Base-by-base conservation (phyloP, 768 basidiomycete genomes). In the Calocybe gangraenosa region DNA sequence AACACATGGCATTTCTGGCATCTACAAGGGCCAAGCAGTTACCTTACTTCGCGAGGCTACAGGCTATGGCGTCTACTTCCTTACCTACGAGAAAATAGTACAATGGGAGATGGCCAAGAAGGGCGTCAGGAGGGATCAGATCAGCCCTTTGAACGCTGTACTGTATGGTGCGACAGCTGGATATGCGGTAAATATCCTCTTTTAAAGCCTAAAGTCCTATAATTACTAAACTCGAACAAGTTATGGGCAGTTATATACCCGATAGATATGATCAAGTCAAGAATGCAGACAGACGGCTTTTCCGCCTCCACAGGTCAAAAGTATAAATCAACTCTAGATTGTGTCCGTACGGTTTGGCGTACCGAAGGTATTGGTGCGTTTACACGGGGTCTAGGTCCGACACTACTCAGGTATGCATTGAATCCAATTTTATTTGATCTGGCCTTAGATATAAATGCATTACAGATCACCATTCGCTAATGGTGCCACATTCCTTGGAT, bases 201-300 rank as follows among this genome's bases (percentile, higher is more conserved):
- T n/a, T 2, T 21, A 37, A 30, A 46, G 21, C 15, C 18, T 43
- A 28, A 14, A 45, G 35, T 33, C 37, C 10, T 45, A 53, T 18
- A n/a, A n/a, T n/a, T n/a, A n/a, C n/a, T 60, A 32, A 44, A 51
- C 37, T 36, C 38, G 22, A 51, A 32, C 42, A 47, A 91, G 88
- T 72, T 92, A 21, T 92, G 90, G 90, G 84, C 79, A n/a, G 70
- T 91, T 8, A 93, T 92, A 69, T 95, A 95, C 70, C 93, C 92
- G 13, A 86, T 94, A 64, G 93, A 96, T 65, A 90, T 96, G 78
- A 82, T 97, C 59, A 98, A 98, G 61, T 92, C 91, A 20, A 81
- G 92, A 42, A 87, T 97, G 75, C 95, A 98, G 66, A 96, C 94
- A 0, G 95, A 97, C 58, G 88, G 84, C 0, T 92, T 93, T 63